Conservation (phyloP, 192 early-diverging fungal species). For the Coemansia sp. region DNA sequence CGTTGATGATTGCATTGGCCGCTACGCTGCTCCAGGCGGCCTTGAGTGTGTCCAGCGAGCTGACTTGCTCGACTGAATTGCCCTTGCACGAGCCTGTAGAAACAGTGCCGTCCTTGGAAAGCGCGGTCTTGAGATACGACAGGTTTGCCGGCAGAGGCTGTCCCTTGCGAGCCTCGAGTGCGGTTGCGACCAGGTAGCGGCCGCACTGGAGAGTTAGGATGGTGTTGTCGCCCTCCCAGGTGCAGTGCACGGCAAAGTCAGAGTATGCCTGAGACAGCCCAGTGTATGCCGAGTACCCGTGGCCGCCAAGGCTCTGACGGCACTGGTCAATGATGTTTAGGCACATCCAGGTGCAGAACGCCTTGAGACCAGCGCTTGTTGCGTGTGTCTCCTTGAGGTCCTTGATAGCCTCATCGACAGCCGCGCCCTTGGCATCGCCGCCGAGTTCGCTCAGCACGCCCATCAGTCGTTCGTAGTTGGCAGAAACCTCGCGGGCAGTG, state of each 20-base stretch:
- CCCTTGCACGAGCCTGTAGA: slow-evolving; percentile 26
- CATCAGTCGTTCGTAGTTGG: slow-evolving; percentile 81
- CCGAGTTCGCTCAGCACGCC: slow-evolving; percentile 68
- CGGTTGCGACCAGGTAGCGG: slow-evolving; percentile 78
- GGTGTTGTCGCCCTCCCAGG: slow-evolving; percentile 91
- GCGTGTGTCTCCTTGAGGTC: slow-evolving; percentile 90
- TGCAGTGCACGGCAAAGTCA: slow-evolving; percentile 90
- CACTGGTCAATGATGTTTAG: slow-evolving; percentile 90
- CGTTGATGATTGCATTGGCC: slow-evolving; percentile 80
- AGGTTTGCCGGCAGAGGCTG: slow-evolving; percentile 80
- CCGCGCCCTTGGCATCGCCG: slow-evolving; percentile 59
- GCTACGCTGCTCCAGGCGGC: slow-evolving; percentile 82
- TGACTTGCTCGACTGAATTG: slow-evolving; percentile 28
- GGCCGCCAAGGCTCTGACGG: slow-evolving; percentile 87
- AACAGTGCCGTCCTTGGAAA: slow-evolving; percentile 35
- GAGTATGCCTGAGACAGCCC: slow-evolving; percentile 82
- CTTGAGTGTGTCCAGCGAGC: slow-evolving; percentile 65
- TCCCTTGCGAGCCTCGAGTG: slow-evolving; percentile 69
- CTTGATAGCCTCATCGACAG: slow-evolving; percentile 63
- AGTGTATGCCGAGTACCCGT: slow-evolving; percentile 92
- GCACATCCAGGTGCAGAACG: slow-evolving; percentile 91
- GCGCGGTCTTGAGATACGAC: slow-evolving; percentile 68
- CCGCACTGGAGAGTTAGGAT: slow-evolving; percentile 88
- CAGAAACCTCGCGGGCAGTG: slow-evolving; percentile 79
- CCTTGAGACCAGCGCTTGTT: slow-evolving; percentile 88